A percentile compares a stretch with the other conserved stretches of the same genome.
These are phyloP conservation scores for Ceratobasidium theobromae DNA, from an alignment of 1,284 basidiomycete species.

Conservation along the genomic window DNA sequence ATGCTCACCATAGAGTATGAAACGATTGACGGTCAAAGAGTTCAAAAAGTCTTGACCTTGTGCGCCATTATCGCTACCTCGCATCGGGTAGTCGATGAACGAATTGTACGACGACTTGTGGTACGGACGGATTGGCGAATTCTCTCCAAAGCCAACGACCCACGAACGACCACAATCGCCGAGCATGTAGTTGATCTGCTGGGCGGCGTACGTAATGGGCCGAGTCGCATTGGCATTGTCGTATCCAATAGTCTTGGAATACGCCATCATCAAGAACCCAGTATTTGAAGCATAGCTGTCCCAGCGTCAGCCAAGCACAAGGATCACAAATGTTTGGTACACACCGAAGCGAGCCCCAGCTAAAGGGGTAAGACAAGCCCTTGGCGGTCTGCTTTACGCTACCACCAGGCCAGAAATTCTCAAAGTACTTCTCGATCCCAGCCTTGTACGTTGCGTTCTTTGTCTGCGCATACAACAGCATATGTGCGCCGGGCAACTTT, in stretches of 20 bases:
- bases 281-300: slow-evolving; percentile 24
- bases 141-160: slow-evolving; percentile 32
- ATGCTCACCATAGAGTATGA: slow-evolving; percentile 28
- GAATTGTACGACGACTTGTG: slow-evolving; percentile 33
- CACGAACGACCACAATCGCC: slow-evolving; percentile 31
- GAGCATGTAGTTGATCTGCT: slow-evolving; percentile 33
- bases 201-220: slow-evolving; percentile 17
- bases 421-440: slow-evolving; percentile 20
- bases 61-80: slow-evolving; percentile 25
- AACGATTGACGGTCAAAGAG: slow-evolving; percentile 25
- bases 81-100: slow-evolving; percentile 32
- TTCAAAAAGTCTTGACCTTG: slow-evolving; percentile 32
- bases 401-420: slow-evolving; percentile 27
- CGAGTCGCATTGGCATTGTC: slow-evolving; percentile 18
- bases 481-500: slow-evolving; percentile 18
- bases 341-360: slow-evolving; percentile 31
- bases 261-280: slow-evolving; percentile 32
- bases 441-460: slow-evolving; percentile 28
- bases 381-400: slow-evolving; percentile 32
- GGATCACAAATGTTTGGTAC: not conserved
- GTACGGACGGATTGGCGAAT: slow-evolving; percentile 30
- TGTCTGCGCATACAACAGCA: slow-evolving; percentile 18
- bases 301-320: not conserved
- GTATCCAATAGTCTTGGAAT: slow-evolving; percentile 32
- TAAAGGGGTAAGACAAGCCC: slow-evolving; percentile 12